Percentiles rank a stretch among this genome's conserved stretches.
Conservation (phyloP, 202 grass and related monocot species). For the Schoenoplectus tabernaemontani region DNA sequence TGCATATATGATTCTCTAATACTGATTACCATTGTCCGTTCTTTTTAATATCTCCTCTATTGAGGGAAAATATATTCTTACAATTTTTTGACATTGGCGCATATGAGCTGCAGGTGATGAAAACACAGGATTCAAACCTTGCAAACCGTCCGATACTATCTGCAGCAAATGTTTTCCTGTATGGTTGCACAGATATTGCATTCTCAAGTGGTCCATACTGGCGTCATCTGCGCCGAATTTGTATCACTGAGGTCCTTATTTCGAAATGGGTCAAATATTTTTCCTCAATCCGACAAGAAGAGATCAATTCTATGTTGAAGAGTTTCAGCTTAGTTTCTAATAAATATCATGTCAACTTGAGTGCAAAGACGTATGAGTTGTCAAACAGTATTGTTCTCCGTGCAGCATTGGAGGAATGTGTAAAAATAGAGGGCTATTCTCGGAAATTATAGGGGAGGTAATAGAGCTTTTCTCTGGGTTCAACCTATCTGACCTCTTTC, state of each 20-base stretch:
- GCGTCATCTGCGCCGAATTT: neutral
- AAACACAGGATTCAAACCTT: slow-evolving; percentile 14
- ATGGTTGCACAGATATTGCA: neutral
- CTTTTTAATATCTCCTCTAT: neutral
- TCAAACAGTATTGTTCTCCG: neutral
- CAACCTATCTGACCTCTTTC: neutral
- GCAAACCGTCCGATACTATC: neutral
- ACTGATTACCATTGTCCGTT: neutral
- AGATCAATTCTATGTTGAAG: slow-evolving; percentile 2
- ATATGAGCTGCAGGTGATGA: neutral
- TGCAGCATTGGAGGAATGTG: slow-evolving; percentile 7
- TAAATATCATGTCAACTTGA: slow-evolving; percentile 8
- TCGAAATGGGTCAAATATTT: slow-evolving; percentile 8
- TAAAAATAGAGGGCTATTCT: neutral
- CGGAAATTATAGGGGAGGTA: neutral
- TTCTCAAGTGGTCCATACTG: slow-evolving; percentile 11
- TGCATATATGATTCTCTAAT: too few species aligned
- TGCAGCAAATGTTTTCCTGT: neutral
- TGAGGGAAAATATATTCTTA: neutral
- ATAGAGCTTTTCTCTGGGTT: neutral
- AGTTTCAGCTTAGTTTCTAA: neutral
- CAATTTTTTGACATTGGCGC: neutral
- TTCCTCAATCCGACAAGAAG: slow-evolving; percentile 11
- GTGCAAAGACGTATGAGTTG: neutral
- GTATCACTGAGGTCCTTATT: neutral